These are phyloP conservation scores for Penicillium decumbens DNA, from an alignment of 2,329 filamentous ascomycete species.

Conservation along the genomic window DNA sequence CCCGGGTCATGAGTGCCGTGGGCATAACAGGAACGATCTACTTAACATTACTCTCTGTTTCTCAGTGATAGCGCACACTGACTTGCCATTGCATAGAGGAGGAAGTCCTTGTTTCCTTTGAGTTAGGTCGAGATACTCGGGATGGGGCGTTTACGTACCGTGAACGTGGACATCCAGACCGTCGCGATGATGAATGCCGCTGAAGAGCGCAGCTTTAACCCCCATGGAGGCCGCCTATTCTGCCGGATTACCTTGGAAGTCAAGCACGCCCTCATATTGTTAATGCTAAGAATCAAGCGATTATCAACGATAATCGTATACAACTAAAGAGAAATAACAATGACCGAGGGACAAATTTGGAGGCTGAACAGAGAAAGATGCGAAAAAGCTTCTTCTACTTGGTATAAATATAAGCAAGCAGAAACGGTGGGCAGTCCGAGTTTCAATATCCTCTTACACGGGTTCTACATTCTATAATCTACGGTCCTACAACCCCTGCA, in stretches of 20 bases:
- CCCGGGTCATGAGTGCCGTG: background rate
- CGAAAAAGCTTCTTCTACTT: background rate
- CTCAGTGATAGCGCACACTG: background rate
- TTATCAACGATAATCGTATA: background rate
- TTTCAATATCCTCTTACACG: background rate
- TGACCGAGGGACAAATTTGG: background rate
- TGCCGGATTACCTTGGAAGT: background rate
- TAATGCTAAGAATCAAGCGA: background rate
- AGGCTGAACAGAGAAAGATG: background rate
- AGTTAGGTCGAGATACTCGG: background rate
- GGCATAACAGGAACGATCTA: background rate
- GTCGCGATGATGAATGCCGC: background rate
- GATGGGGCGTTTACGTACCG: background rate
- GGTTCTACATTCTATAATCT: background rate
- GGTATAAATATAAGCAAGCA: background rate
- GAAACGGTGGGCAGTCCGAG: background rate
- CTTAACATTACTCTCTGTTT: background rate
- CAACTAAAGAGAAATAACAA: background rate
- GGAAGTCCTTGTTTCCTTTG: background rate
- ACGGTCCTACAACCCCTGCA: constrained; percentile 3
- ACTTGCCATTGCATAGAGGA: background rate
- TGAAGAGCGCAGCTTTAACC: background rate
- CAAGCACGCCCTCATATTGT: background rate
- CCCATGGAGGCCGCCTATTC: background rate
- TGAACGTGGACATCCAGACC: background rate